A percentile compares a stretch with the other conserved stretches of the same genome.
Evolutionary conservation across 2,329 filamentous ascomycete genomes (phyloP).

Genomic region (Pestalotiopsis fici): DNA sequence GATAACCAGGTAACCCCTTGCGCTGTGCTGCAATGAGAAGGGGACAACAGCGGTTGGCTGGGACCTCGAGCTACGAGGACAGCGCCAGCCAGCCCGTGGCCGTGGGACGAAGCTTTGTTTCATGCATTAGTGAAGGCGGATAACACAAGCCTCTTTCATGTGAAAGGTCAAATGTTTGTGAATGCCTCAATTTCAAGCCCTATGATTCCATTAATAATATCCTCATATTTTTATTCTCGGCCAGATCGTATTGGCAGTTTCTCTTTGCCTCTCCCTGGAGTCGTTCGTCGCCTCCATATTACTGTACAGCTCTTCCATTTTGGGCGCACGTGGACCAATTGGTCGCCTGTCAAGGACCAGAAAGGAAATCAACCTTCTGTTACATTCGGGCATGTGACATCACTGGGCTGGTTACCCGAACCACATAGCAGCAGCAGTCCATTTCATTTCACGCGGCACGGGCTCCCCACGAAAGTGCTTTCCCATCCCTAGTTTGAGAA

Average conservation of each 20-base stretch:
- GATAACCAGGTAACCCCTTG: background rate
- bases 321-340: background rate
- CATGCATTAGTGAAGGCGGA: background rate
- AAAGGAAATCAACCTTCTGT: constrained; percentile 4
- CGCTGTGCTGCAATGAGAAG: background rate
- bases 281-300: background rate
- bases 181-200: background rate
- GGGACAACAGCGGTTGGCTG: background rate
- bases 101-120: background rate
- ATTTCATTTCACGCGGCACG: constrained; percentile 5
- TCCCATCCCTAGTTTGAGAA: background rate
- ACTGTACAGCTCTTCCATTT: background rate
- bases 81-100: background rate
- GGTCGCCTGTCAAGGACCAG: background rate
- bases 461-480: constrained; percentile 7
- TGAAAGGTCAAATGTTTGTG: background rate
- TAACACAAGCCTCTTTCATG: background rate
- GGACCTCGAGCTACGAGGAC: background rate
- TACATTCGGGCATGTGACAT: constrained; percentile 26
- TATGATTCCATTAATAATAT: background rate
- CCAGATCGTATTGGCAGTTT: background rate
- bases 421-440: background rate
- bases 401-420: constrained; percentile 15
- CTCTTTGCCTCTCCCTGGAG: background rate
- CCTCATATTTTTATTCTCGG: background rate